These are phyloP conservation scores for Podaxis pistillaris DNA, from an alignment of 768 basidiomycete species.

Conservation along the genomic window DNA sequence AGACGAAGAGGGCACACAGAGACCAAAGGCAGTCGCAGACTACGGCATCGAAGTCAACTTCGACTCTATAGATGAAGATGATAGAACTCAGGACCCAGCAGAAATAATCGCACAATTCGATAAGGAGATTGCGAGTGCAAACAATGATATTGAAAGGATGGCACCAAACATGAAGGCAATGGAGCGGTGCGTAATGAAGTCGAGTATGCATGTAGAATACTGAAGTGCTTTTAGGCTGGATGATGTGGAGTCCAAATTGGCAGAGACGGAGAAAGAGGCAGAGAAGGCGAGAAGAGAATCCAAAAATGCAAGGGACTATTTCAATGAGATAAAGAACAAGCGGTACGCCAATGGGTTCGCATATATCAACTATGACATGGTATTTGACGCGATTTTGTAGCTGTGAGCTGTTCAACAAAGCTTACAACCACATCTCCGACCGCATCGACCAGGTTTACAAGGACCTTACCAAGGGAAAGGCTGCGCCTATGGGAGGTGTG, in stretches of 20 bases:
- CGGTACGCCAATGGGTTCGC: conserved; percentile 45
- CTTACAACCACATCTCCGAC: conserved; percentile 94
- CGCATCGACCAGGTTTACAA: conserved; percentile 96
- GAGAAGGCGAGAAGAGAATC: conserved; percentile 90
- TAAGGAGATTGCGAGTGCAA: conserved; percentile 64
- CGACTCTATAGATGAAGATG: conserved; percentile 67
- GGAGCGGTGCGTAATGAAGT: conserved; percentile 56
- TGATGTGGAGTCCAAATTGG: conserved; percentile 79
- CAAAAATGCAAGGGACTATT: conserved; percentile 86
- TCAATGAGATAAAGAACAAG: conserved; percentile 81
- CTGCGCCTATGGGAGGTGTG: conserved; percentile 91
- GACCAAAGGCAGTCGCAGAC: conserved; percentile 67
- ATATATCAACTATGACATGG: not conserved
- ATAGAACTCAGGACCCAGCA: conserved; percentile 63
- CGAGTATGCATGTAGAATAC: not conserved
- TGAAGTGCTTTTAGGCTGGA: conserved; percentile 53
- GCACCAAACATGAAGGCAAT: conserved; percentile 97
- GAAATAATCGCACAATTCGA: conserved; percentile 75
- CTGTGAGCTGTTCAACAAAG: conserved; percentile 89
- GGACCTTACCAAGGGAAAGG: conserved; percentile 94
- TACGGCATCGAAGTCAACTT: conserved; percentile 94
- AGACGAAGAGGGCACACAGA: conserved; percentile 79
- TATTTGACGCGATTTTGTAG: conserved; percentile 22
- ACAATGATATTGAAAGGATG: conserved; percentile 85
- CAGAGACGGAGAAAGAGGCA: conserved; percentile 89